Evolutionary conservation across 495 filamentous ascomycete species (phyloP), one percentile per base, ranked within the genome.

Genomic region (Lophiotrema nucula): DNA sequence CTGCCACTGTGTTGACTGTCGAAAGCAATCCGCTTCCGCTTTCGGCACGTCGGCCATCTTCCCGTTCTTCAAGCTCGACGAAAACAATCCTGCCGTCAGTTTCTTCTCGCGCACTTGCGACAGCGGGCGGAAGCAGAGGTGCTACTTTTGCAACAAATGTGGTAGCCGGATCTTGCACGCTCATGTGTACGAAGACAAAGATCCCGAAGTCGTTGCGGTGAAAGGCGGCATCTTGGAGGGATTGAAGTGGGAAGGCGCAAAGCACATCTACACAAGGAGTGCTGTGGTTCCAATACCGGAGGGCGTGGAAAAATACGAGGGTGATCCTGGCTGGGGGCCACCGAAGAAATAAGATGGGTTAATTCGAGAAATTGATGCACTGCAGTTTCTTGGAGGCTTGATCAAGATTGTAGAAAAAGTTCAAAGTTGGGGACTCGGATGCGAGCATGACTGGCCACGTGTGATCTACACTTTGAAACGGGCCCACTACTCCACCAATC

Each of bases 11-110:
- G 68, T 74, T 33, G 78, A 85, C 60, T 88, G 85, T 69, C 81
- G 79, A 25, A 78, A 79, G 52, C 85, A 88, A 71, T 80, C 83
- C 44, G 77, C 80, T 47, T 83, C 82, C 15, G 83, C 85, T n/a
- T 86, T 84, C 64, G 84, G 85, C 23, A 79, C 82, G 46, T 82
- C 79, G 23, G 84, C 84, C 50, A 83, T 85, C 60, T 88, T 88
- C 65, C 85, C 83, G 70, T 39, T 53, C 53, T 66, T 66, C 56
- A 26, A n/a, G 1, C 24, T 67, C 33, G 21, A 44, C 18, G 19
- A 37, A 27, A 42, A 27, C 23, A 24, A 51, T 26, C 50, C 57
- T 10, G 15, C 42, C 23, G 33, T 67, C 1, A 28, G 35, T 11
- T 31, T 8, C 37, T 65, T 57, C 44, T 8, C 31, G 10, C 55